These are phyloP conservation scores for Lentinus brumalis DNA, from an alignment of 768 basidiomycete genomes.

Conservation along the genomic window DNA sequence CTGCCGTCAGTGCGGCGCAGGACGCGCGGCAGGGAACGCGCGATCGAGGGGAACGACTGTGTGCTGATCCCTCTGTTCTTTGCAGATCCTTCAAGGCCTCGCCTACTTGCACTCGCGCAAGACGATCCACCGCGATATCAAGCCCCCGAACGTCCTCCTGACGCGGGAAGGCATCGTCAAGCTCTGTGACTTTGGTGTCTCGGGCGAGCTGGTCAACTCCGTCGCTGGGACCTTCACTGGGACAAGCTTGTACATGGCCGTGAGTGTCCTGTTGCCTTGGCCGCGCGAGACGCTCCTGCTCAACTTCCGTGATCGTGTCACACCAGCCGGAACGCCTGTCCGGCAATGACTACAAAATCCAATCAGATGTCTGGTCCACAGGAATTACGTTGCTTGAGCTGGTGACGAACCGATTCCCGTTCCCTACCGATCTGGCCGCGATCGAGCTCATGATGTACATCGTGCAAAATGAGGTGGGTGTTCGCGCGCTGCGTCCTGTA, in stretches of 20 bases:
- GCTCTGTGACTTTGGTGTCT: slow-evolving; percentile 95
- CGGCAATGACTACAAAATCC: slow-evolving; percentile 89
- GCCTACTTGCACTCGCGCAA: slow-evolving; percentile 87
- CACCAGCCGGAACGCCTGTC: slow-evolving; percentile 89
- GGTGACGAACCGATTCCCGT: slow-evolving; percentile 93
- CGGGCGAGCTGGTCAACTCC: slow-evolving; percentile 90
- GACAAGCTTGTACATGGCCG: slow-evolving; percentile 98
- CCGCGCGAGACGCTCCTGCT: not conserved
- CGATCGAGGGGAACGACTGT: slow-evolving; percentile 6
- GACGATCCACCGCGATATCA: slow-evolving; percentile 96
- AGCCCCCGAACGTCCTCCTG: slow-evolving; percentile 90
- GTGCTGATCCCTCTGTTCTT: slow-evolving; percentile 5
- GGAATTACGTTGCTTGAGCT: slow-evolving; percentile 94
- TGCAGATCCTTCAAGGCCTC: slow-evolving; percentile 86
- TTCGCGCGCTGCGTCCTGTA: not conserved
- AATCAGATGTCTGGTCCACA: slow-evolving; percentile 97
- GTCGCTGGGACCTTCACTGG: slow-evolving; percentile 96
- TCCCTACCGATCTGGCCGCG: slow-evolving; percentile 87
- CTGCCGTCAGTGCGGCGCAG: not conserved
- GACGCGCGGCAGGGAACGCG: not conserved
- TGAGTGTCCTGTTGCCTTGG: slow-evolving; percentile 45
- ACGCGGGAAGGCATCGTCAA: slow-evolving; percentile 89
- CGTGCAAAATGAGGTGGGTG: slow-evolving; percentile 70
- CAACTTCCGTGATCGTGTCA: slow-evolving; percentile 11
- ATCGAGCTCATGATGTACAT: slow-evolving; percentile 95